A percentile compares a stretch with the other conserved stretches of the same genome.
phyloP scores from a whole-genome alignment of 495 filamentous ascomycete species.

The Thozetella sp. region DNA sequence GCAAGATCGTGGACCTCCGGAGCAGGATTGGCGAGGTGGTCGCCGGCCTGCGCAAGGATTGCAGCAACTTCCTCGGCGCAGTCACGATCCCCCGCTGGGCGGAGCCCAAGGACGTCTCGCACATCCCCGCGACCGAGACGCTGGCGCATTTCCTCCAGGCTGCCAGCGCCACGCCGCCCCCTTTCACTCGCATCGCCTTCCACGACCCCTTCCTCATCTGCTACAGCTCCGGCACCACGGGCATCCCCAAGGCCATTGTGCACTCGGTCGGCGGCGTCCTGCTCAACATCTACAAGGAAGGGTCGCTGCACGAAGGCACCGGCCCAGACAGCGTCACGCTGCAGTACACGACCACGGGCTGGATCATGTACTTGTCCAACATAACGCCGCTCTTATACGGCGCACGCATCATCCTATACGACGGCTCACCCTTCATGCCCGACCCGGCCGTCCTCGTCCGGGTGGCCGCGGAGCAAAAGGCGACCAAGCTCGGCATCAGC shows the following conservation, averaged over 20 bases:
- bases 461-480: constrained; percentile 60
- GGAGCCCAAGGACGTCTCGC: constrained; percentile 57
- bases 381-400: constrained; percentile 57
- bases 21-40: constrained; percentile 70
- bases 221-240: constrained; percentile 74
- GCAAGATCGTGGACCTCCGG: constrained; percentile 70
- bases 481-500: constrained; percentile 66
- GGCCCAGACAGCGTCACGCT: constrained; percentile 46
- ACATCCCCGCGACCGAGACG: constrained; percentile 54
- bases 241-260: constrained; percentile 75
- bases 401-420: constrained; percentile 65
- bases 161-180: constrained; percentile 35
- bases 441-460: constrained; percentile 59
- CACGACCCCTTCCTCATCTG: constrained; percentile 72
- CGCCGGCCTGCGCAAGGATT: constrained; percentile 53
- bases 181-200: constrained; percentile 64
- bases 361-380: constrained; percentile 80
- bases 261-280: constrained; percentile 67
- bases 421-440: constrained; percentile 76
- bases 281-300: constrained; percentile 63
- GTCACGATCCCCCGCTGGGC: constrained; percentile 68
- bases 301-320: constrained; percentile 57
- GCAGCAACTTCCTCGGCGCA: constrained; percentile 62
- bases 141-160: constrained; percentile 52
- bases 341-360: constrained; percentile 71